These are phyloP conservation scores for Xylariaceae sp. DNA, from an alignment of 2,329 filamentous ascomycete species.

Conservation along the genomic window DNA sequence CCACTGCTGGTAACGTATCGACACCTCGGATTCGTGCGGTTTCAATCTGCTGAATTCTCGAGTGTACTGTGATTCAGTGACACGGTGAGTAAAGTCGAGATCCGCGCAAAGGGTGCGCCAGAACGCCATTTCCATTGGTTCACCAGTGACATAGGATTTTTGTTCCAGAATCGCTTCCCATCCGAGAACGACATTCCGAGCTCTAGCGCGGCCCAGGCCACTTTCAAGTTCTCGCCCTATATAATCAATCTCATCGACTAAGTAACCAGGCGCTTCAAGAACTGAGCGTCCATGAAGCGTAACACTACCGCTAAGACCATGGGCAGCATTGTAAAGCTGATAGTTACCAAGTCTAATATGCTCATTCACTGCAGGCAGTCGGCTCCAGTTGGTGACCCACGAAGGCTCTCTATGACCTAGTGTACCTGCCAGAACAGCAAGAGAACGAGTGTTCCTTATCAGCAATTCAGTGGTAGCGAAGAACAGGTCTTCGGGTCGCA, in stretches of 20 bases:
- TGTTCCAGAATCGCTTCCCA: conserved; percentile 10
- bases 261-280: conserved; percentile 14
- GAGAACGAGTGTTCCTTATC: conserved; percentile 15
- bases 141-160: background rate
- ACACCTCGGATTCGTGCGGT: conserved; percentile 6
- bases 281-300: conserved; percentile 13
- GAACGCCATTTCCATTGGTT: conserved; percentile 9
- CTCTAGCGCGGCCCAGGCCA: conserved; percentile 10
- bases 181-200: conserved; percentile 8
- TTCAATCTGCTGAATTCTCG: conserved; percentile 10
- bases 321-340: conserved; percentile 11
- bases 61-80: conserved; percentile 6
- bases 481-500: conserved; percentile 7
- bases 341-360: conserved; percentile 14
- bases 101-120: conserved; percentile 18
- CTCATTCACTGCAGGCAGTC: conserved; percentile 11
- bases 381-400: conserved; percentile 20
- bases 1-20: no score
- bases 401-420: conserved; percentile 12
- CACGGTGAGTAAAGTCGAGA: conserved; percentile 11
- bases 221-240: conserved; percentile 13
- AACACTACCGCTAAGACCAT: conserved; percentile 10
- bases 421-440: conserved; percentile 16
- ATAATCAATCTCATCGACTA: conserved; percentile 13
- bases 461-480: conserved; percentile 12